phyloP scores from a whole-genome alignment of 1,284 basidiomycete species.

The Mycena citricolor region DNA sequence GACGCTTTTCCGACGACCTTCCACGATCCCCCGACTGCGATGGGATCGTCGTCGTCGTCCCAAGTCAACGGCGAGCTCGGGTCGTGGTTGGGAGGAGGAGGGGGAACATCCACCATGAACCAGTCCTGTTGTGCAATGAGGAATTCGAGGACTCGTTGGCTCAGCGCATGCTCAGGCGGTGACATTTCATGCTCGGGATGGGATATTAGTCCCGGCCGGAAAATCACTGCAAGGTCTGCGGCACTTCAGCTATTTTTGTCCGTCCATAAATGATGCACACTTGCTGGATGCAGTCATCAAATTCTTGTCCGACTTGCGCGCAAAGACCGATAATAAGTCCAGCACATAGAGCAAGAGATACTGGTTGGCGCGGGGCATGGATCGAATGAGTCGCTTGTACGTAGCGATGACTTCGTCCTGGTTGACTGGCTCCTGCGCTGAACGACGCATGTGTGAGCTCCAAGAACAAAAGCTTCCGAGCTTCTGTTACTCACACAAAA shows the following conservation, averaged over 20 bases:
- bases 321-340: conserved; percentile 93
- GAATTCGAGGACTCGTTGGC: conserved; percentile 91
- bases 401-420: conserved; percentile 69
- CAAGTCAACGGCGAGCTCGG: conserved; percentile 30
- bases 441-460: conserved; percentile 12
- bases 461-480: neutral
- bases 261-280: conserved; percentile 30
- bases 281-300: conserved; percentile 93
- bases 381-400: conserved; percentile 84
- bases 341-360: conserved; percentile 95
- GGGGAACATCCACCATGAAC: conserved; percentile 81
- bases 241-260: conserved; percentile 11
- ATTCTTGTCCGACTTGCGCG: conserved; percentile 88
- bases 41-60: conserved; percentile 44
- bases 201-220: conserved; percentile 89
- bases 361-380: conserved; percentile 86
- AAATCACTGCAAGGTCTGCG: conserved; percentile 90
- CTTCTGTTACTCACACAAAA: conserved; percentile 53
- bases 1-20: conserved; percentile 39
- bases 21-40: conserved; percentile 44
- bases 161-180: conserved; percentile 81
- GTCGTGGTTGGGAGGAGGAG: conserved; percentile 48
- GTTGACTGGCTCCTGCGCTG: conserved; percentile 65
- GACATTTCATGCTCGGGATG: conserved; percentile 84
- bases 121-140: conserved; percentile 87